Evolutionary conservation across 2,329 filamentous ascomycete species (phyloP).

Genomic region (Diaporthe ilicicola): DNA sequence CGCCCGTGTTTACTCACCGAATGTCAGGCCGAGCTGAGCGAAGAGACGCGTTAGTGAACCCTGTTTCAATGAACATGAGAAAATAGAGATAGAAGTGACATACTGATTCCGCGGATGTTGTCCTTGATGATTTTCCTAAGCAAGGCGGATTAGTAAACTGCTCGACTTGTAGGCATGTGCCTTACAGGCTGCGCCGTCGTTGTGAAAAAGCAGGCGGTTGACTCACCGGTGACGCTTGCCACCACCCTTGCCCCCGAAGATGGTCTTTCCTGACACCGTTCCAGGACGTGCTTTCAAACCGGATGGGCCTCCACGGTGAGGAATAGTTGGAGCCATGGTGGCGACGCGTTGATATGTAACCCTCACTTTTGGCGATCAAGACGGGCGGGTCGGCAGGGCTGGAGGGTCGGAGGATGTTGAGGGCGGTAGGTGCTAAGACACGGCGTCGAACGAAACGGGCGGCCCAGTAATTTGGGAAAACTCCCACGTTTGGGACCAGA

Average conservation of each 20-base stretch:
- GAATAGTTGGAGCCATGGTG: constrained; percentile 41
- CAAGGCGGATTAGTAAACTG: not conserved
- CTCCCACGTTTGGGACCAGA: not conserved
- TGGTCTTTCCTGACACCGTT: constrained; percentile 35
- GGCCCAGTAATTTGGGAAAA: not conserved
- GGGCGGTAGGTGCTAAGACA: not conserved
- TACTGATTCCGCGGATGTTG: constrained; percentile 60
- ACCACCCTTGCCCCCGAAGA: constrained; percentile 37
- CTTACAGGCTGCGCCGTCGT: not conserved
- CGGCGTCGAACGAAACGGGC: not conserved
- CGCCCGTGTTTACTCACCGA: constrained; percentile 20
- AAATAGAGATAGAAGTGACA: constrained; percentile 37
- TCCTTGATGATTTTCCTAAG: constrained; percentile 59
- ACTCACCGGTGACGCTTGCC: constrained; percentile 42
- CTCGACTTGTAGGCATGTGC: not conserved
- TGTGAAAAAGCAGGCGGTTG: not conserved
- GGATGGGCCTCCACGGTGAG: constrained; percentile 43
- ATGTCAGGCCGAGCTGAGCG: constrained; percentile 33
- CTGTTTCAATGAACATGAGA: not conserved
- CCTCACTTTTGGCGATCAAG: not conserved
- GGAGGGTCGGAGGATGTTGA: not conserved
- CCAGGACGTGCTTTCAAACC: constrained; percentile 32
- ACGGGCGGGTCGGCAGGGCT: constrained; percentile 2
- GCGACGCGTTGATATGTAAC: not conserved
- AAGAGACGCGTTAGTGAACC: not conserved